phyloP scores from a whole-genome alignment of 2,329 filamentous ascomycete genomes.

The Aspergillus sp. region DNA sequence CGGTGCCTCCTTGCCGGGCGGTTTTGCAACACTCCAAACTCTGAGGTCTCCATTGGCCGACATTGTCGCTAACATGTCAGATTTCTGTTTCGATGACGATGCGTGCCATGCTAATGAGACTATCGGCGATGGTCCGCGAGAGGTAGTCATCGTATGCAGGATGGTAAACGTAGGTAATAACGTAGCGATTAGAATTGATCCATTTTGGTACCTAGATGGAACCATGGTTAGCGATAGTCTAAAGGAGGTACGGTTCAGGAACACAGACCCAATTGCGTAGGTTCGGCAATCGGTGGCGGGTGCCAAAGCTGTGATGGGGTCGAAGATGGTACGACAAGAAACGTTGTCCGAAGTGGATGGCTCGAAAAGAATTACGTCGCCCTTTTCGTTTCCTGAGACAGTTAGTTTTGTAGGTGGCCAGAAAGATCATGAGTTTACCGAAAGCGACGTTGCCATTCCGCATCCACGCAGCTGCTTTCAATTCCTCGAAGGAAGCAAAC shows the following conservation, averaged over 20 bases:
- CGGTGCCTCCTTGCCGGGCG: conserved; percentile 71
- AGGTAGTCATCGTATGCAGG: conserved; percentile 86
- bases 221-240: conserved; percentile 8
- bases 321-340: conserved; percentile 88
- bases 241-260: conserved; percentile 17
- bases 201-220: conserved; percentile 81
- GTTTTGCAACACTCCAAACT: conserved; percentile 95
- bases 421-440: conserved; percentile 59
- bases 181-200: conserved; percentile 86
- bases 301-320: conserved; percentile 91
- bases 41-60: conserved; percentile 88
- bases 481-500: conserved; percentile 88
- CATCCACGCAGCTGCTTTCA: conserved; percentile 92
- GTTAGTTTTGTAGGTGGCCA: neutral
- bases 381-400: conserved; percentile 78
- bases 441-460: conserved; percentile 95
- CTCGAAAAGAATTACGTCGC: conserved; percentile 93
- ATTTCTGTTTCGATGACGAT: conserved; percentile 92
- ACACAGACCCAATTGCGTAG: conserved; percentile 86
- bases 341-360: conserved; percentile 91
- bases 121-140: conserved; percentile 82
- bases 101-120: conserved; percentile 92
- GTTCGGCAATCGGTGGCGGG: conserved; percentile 88
- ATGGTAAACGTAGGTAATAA: conserved; percentile 93
- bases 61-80: conserved; percentile 95